A percentile compares a stretch with the other conserved stretches of the same genome.
Evolutionary conservation across 208 protist species (phyloP).

Genomic region (Trypanosoma theileri): DNA sequence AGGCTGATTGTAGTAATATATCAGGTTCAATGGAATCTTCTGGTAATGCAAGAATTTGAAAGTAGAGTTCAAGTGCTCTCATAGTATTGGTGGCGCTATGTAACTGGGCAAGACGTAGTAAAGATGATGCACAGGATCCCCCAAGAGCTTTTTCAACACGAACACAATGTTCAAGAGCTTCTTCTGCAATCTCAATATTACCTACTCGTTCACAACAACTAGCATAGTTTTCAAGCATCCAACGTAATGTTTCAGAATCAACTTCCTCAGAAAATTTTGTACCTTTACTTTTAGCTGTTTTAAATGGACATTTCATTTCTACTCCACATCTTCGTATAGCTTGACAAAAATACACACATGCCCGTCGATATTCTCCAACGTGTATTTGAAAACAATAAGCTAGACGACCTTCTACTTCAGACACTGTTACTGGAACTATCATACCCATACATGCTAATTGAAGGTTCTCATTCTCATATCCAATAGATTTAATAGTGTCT

Average conservation of each 20-base stretch:
- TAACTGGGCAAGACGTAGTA: slow-evolving; percentile 57
- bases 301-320: slow-evolving; percentile 20
- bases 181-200: slow-evolving; percentile 43
- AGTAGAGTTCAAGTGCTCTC: slow-evolving; percentile 57
- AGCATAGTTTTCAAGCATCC: slow-evolving; percentile 68
- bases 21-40: slow-evolving; percentile 47
- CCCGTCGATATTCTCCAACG: slow-evolving; percentile 70
- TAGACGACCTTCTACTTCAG: slow-evolving; percentile 65
- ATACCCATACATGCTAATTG: slow-evolving; percentile 35
- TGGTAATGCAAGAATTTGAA: slow-evolving; percentile 64
- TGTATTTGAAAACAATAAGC: slow-evolving; percentile 70
- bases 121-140: slow-evolving; percentile 42
- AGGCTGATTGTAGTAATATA: slow-evolving; percentile 46
- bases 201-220: slow-evolving; percentile 62
- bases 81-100: slow-evolving; percentile 39
- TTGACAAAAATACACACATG: slow-evolving; percentile 59
- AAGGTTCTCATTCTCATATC: slow-evolving; percentile 3
- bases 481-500: slow-evolving; percentile 37
- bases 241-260: slow-evolving; percentile 56
- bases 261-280: slow-evolving; percentile 17
- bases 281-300: background rate
- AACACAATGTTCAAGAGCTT: slow-evolving; percentile 54
- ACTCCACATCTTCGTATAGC: slow-evolving; percentile 35
- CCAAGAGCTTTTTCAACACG: slow-evolving; percentile 51
- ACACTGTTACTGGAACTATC: slow-evolving; percentile 33